These are phyloP conservation scores for Adenanthera pavonina DNA, from an alignment of 306 rosid genomes.

Conservation along the genomic window DNA sequence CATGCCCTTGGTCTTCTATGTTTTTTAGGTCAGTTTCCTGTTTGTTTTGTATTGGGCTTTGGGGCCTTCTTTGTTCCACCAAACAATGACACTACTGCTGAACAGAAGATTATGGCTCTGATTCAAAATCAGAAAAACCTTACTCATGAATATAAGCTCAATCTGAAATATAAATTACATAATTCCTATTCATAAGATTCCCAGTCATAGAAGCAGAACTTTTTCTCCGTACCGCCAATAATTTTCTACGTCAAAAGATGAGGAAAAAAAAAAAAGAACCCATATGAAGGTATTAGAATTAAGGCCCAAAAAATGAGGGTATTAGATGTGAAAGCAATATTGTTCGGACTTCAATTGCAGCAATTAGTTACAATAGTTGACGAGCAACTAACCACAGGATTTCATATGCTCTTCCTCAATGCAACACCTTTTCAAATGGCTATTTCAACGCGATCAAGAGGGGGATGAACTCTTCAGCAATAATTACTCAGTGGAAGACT, in stretches of 20 bases:
- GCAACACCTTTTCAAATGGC: conserved; percentile 25
- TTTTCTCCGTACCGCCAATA: conserved; percentile 1
- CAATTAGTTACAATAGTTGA: conserved; percentile 36
- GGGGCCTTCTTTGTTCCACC: no score
- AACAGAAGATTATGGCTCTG: neutral
- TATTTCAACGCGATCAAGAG: conserved; percentile 25
- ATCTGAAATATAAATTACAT: neutral
- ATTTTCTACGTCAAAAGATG: conserved; percentile 10
- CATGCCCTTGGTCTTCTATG: no score
- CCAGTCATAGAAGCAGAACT: neutral
- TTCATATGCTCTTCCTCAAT: conserved; percentile 33
- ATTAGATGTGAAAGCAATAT: conserved; percentile 31
- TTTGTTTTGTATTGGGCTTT: no score
- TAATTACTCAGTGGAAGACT: conserved; percentile 13
- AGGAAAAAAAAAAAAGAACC: conserved; percentile 33
- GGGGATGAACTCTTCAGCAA: conserved; percentile 31
- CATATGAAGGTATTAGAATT: neutral
- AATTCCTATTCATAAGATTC: conserved; percentile 30
- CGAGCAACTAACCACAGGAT: conserved; percentile 19
- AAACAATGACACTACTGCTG: neutral
- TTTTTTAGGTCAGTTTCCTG: no score
- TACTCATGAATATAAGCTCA: neutral
- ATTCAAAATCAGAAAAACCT: neutral
- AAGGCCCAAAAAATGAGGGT: neutral
- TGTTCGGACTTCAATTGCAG: conserved; percentile 27